Evolutionary conservation across 2,329 filamentous ascomycete genomes (phyloP).

Genomic region (Neodidymelliopsis sp.): DNA sequence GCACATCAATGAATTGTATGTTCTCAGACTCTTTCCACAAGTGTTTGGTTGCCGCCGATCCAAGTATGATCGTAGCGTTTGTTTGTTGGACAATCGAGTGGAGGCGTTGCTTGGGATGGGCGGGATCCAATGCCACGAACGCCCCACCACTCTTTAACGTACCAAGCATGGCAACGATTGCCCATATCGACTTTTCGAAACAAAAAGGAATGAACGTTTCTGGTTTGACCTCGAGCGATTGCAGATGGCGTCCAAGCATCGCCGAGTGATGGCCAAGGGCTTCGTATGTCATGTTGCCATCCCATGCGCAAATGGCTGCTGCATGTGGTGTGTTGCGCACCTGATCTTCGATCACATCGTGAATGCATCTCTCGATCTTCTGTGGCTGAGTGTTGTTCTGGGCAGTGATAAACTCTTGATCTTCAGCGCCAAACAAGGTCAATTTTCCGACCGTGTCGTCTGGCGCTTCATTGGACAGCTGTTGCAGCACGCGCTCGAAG

Average conservation of each 20-base stretch:
- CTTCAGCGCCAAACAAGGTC: too few relatives aligned
- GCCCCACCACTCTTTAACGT: slow-evolving; percentile 53
- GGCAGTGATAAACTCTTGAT: too few relatives aligned
- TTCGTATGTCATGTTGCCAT: slow-evolving; percentile 7
- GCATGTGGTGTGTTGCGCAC: too few relatives aligned
- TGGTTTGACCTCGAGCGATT: slow-evolving; percentile 11
- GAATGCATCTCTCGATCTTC: too few relatives aligned
- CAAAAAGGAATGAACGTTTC: slow-evolving; percentile 26
- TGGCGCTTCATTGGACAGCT: too few relatives aligned
- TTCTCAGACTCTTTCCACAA: too few relatives aligned
- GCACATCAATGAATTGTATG: too few relatives aligned
- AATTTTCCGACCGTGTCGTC: too few relatives aligned
- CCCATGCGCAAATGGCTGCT: slow-evolving; percentile 28
- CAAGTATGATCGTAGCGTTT: neutral
- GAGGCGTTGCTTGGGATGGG: slow-evolving; percentile 38
- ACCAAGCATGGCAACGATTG: slow-evolving; percentile 49
- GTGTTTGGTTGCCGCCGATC: too few relatives aligned
- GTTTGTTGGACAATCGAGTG: slow-evolving; percentile 39
- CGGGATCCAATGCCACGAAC: slow-evolving; percentile 47
- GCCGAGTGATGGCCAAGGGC: neutral
- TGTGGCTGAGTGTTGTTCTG: too few relatives aligned
- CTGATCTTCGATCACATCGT: too few relatives aligned
- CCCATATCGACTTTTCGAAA: slow-evolving; percentile 37
- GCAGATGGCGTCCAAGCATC: slow-evolving; percentile 16
- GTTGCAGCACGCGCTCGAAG: too few relatives aligned